These are phyloP conservation scores for Tulasnella sp. DNA, from an alignment of 768 basidiomycete species.

Conservation along the genomic window DNA sequence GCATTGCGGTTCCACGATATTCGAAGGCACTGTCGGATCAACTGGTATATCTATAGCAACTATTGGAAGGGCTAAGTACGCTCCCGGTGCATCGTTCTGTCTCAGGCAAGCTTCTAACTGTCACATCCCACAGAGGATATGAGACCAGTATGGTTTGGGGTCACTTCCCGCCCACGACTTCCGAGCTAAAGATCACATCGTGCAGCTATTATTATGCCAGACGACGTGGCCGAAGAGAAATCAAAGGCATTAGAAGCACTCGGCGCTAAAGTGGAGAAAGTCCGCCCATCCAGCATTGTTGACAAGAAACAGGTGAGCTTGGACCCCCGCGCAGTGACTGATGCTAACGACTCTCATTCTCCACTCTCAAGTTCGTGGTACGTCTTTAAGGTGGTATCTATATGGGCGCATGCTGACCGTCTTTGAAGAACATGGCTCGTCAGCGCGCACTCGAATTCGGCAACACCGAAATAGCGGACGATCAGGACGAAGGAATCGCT, in stretches of 20 bases:
- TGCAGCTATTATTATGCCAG: constrained; percentile 82
- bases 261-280: constrained; percentile 84
- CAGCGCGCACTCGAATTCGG: constrained; percentile 75
- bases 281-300: constrained; percentile 92
- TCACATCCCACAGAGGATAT: constrained; percentile 60
- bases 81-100: background rate
- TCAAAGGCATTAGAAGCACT: constrained; percentile 75
- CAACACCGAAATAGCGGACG: constrained; percentile 35
- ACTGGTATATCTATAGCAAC: constrained; percentile 96
- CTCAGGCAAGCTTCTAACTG: background rate
- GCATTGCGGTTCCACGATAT: constrained; percentile 84
- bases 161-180: background rate
- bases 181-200: background rate
- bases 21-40: constrained; percentile 95
- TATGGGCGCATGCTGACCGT: background rate
- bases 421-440: constrained; percentile 74
- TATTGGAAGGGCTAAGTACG: constrained; percentile 79
- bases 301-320: constrained; percentile 81
- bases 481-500: constrained; percentile 1
- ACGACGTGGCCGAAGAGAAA: constrained; percentile 88
- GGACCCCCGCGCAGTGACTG: background rate
- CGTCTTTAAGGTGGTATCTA: constrained; percentile 32
- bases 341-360: background rate
- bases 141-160: constrained; percentile 57
- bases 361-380: constrained; percentile 56